Conservation (phyloP, 1,284 basidiomycete genomes). For the Agaricales sp. region DNA sequence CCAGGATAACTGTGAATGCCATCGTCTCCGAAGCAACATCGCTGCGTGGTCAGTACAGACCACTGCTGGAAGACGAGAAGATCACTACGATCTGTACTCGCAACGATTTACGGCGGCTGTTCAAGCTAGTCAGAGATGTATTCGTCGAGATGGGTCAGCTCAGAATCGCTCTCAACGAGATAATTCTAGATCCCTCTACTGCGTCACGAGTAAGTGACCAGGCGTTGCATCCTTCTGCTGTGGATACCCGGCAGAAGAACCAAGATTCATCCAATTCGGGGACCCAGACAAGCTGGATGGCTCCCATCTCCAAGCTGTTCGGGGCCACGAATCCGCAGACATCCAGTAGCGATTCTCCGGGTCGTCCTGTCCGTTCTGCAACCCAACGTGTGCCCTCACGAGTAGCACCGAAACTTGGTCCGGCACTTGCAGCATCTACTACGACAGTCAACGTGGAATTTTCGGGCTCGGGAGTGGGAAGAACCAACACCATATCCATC, state of each 20-base stretch:
- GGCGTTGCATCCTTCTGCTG: conserved; percentile 55
- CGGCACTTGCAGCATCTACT: conserved; percentile 75
- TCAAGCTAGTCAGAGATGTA: conserved; percentile 81
- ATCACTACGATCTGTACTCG: conserved; percentile 56
- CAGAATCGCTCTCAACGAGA: conserved; percentile 79
- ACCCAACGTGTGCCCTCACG: not conserved
- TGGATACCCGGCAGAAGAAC: conserved; percentile 25
- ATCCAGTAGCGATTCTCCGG: not conserved
- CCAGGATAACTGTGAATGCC: conserved; percentile 70
- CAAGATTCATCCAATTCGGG: conserved; percentile 14
- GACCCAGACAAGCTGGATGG: conserved; percentile 56
- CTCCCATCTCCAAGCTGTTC: conserved; percentile 73
- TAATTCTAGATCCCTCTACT: conserved; percentile 79
- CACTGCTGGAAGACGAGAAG: conserved; percentile 60
- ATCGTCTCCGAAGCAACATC: conserved; percentile 66
- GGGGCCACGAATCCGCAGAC: conserved; percentile 15
- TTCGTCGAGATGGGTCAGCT: conserved; percentile 80
- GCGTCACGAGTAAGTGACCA: conserved; percentile 66
- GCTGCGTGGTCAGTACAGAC: conserved; percentile 72
- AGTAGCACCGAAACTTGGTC: conserved; percentile 58
- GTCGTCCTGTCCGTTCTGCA: not conserved
- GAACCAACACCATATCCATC: conserved; percentile 56
- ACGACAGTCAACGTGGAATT: conserved; percentile 94
- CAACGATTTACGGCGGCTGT: conserved; percentile 75
- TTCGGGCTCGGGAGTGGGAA: conserved; percentile 63